phyloP scores from a whole-genome alignment of 495 filamentous ascomycete species.

The Friedmanniomyces simplex region DNA sequence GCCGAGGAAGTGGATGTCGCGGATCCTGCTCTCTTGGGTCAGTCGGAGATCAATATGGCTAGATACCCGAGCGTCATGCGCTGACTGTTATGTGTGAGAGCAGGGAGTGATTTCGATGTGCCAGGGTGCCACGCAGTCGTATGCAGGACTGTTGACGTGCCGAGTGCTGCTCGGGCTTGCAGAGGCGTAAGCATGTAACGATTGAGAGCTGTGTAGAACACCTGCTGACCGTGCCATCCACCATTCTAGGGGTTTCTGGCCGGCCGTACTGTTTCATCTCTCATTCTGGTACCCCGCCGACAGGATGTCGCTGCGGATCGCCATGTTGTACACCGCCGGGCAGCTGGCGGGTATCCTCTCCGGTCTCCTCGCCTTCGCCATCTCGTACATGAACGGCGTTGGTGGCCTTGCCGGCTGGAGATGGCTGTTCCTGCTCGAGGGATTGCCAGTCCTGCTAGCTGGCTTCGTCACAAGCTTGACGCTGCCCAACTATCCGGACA shows the following conservation, averaged over 20 bases:
- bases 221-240: background rate
- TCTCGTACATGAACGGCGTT: slow-evolving; percentile 9
- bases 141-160: slow-evolving; percentile 39
- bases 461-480: background rate
- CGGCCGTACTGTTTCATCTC: slow-evolving; percentile 7
- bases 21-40: slow-evolving; percentile 9
- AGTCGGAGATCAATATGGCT: too few relatives aligned
- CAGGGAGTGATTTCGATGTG: slow-evolving; percentile 10
- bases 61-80: background rate
- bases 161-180: slow-evolving; percentile 45
- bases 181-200: slow-evolving; percentile 25
- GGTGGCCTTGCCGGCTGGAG: slow-evolving; percentile 16
- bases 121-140: slow-evolving; percentile 29
- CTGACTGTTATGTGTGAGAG: background rate
- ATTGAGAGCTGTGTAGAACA: background rate
- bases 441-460: background rate
- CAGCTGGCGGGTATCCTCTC: slow-evolving; percentile 4
- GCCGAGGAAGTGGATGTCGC: slow-evolving; percentile 7
- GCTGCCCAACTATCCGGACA: slow-evolving; percentile 10
- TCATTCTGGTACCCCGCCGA: slow-evolving; percentile 15
- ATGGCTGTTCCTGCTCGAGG: slow-evolving; percentile 19
- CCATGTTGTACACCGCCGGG: slow-evolving; percentile 9
- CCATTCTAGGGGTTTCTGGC: background rate
- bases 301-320: slow-evolving; percentile 10
- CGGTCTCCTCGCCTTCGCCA: slow-evolving; percentile 9